Conservation (phyloP, 73 alveolate species). For the Tetrahymena malaccensis region DNA sequence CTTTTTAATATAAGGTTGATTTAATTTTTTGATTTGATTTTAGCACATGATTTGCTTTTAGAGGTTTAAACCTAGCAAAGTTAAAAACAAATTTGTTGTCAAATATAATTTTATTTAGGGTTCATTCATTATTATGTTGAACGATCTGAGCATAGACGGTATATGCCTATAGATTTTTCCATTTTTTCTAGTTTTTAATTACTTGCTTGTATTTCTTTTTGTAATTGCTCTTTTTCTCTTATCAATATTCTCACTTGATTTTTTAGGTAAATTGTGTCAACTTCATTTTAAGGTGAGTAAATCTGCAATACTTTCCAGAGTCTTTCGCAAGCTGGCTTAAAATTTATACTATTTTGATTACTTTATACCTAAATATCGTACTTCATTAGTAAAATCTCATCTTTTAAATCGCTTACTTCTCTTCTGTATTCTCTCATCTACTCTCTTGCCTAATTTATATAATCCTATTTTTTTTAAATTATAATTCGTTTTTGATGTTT, state of each 20-base stretch:
- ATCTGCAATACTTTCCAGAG: not conserved
- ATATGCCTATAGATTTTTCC: not conserved
- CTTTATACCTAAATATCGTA: not conserved
- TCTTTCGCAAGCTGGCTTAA: not conserved
- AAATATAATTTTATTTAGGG: not conserved
- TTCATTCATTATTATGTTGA: not conserved
- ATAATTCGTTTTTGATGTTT: too few relatives aligned
- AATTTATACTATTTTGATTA: not conserved
- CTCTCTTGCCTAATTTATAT: not conserved
- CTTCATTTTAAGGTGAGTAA: not conserved
- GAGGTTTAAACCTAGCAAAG: not conserved
- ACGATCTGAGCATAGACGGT: not conserved
- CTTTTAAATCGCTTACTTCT: not conserved
- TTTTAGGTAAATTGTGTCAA: not conserved
- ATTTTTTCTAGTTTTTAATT: not conserved
- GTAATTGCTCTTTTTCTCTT: not conserved
- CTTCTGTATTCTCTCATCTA: not conserved
- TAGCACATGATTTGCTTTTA: not conserved
- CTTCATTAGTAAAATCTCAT: not conserved
- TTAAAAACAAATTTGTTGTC: not conserved
- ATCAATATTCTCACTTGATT: not conserved
- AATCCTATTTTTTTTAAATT: not conserved
- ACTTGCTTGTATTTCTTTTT: not conserved
- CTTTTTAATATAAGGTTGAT: not conserved
- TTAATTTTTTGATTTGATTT: too few relatives aligned